Evolutionary conservation across 2,329 filamentous ascomycete species (phyloP), one percentile per base, ranked within the genome.

Genomic region (Hansfordia pulvinata): DNA sequence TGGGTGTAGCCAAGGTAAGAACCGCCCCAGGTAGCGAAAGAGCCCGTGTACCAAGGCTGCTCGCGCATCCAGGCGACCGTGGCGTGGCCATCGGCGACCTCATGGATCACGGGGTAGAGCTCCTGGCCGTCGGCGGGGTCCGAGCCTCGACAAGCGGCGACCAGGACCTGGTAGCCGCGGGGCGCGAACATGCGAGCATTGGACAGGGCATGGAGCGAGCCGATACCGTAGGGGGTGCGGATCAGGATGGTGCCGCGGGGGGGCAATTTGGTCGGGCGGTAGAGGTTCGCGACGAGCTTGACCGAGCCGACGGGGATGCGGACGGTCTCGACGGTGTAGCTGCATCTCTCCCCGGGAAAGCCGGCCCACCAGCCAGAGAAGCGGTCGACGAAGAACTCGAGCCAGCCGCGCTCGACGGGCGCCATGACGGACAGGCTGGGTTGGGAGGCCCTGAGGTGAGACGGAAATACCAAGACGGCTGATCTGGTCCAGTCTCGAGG

Each of bases 261-360:
- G 20, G 30, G 26, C 10, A 7, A 17, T 14, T 10, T 34, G 6
- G 26, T 30, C 17, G 37, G 35, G 20, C 35, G 40, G 17, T 40
- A 39, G 10, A 46, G 29, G 19, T 45, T 36, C 5, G 41, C 37
- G 16, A 37, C 42, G n/a, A 47, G 30, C 23, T 43, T 35, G 15
- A 37, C 35, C 2, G 28, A 30, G 9, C 32, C 36, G 14, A 39
- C 22, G 11, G 31, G 35, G 13, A 38, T 36, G 10, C 23, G 31
- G n/a, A 30, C 8, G 4, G 3, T 8, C 16, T 30, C 17, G 13
- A 21, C 12, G 6, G 34, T 35, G 24, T 35, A 40, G 26, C 15
- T 17, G 26, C 24, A 27, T 13, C 21, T 23, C 17, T 40, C 35
- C 10, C 23, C n/a, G 1, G 34, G 30, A 4, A 37, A 27, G 19